A percentile compares a stretch with the other conserved stretches of the same genome.
Conservation (phyloP, 805 yeast species). For the Yarrowia divulgata region DNA sequence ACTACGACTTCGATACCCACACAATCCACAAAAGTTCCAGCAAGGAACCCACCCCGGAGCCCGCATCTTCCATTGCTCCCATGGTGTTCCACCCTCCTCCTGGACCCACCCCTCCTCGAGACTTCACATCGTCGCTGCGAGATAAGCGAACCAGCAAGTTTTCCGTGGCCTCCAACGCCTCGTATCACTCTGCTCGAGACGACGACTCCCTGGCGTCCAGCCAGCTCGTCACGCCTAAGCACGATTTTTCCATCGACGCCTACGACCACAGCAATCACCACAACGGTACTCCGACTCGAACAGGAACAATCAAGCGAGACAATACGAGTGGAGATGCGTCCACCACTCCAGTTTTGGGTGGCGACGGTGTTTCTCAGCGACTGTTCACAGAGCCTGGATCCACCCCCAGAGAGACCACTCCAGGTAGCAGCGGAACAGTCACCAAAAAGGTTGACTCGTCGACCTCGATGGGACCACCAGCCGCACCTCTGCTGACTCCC, state of each 20-base stretch:
- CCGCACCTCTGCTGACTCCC: background rate
- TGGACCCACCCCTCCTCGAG: constrained; percentile 16
- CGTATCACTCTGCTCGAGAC: constrained; percentile 24
- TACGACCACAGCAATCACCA: constrained; percentile 7
- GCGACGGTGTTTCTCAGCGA: constrained; percentile 1
- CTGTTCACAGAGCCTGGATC: background rate
- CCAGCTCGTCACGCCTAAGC: constrained; percentile 14
- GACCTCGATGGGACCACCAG: background rate
- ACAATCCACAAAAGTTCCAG: background rate
- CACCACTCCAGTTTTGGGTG: background rate
- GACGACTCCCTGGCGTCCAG: constrained; percentile 8
- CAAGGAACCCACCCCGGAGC: constrained; percentile 25
- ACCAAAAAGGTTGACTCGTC: background rate
- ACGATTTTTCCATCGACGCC: constrained; percentile 14
- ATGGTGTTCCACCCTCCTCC: constrained; percentile 19
- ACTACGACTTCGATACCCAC: constrained; percentile 13
- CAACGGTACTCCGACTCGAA: constrained; percentile 20
- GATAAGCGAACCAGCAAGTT: constrained; percentile 20
- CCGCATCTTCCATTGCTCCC: constrained; percentile 9
- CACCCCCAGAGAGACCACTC: constrained; percentile 1
- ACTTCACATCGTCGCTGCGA: constrained; percentile 8
- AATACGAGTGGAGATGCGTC: background rate
- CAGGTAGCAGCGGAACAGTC: constrained; percentile 9
- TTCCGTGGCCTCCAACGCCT: constrained; percentile 21
- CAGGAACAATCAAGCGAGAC: background rate